Percentiles rank a stretch among this genome's conserved stretches.
These are phyloP conservation scores for Parastagonospora nodorum DNA, from an alignment of 2,329 filamentous ascomycete genomes.

Conservation along the genomic window DNA sequence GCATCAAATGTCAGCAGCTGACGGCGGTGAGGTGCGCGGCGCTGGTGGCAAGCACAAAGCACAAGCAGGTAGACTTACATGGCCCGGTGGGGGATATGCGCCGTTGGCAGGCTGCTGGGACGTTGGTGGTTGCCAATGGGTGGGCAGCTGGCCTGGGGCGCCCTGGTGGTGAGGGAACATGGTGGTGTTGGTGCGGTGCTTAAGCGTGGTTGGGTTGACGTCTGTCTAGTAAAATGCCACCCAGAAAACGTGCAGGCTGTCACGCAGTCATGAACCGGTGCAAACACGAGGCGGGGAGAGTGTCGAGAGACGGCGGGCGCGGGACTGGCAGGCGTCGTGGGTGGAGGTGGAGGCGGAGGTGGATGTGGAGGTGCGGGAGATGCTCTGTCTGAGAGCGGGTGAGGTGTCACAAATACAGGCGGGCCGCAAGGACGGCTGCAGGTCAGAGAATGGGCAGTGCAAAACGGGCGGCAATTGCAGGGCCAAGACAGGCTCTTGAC, in stretches of 20 bases:
- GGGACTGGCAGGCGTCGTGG: conserved; percentile 7
- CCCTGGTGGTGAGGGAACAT: conserved; percentile 44
- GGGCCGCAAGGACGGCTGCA: conserved; percentile 42
- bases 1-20: conserved; percentile 27
- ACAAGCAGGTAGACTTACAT: conserved; percentile 36
- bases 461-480: conserved; percentile 10
- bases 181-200: conserved; percentile 15
- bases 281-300: background rate
- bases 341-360: conserved; percentile 2
- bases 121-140: conserved; percentile 45
- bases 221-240: conserved; percentile 8
- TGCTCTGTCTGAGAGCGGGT: conserved; percentile 24
- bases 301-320: too few species aligned
- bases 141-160: conserved; percentile 45
- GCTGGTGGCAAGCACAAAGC: conserved; percentile 1
- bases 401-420: conserved; percentile 39
- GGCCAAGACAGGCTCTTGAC: conserved; percentile 3
- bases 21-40: conserved; percentile 6
- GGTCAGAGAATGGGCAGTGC: conserved; percentile 29
- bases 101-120: conserved; percentile 43
- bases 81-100: conserved; percentile 42
- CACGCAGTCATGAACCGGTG: conserved; percentile 35
- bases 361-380: conserved; percentile 28
- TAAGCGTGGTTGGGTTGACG: conserved; percentile 5
- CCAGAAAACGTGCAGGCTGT: conserved; percentile 29